These are phyloP conservation scores for Alnus glutinosa DNA, from an alignment of 306 rosid species.

Conservation along the genomic window DNA sequence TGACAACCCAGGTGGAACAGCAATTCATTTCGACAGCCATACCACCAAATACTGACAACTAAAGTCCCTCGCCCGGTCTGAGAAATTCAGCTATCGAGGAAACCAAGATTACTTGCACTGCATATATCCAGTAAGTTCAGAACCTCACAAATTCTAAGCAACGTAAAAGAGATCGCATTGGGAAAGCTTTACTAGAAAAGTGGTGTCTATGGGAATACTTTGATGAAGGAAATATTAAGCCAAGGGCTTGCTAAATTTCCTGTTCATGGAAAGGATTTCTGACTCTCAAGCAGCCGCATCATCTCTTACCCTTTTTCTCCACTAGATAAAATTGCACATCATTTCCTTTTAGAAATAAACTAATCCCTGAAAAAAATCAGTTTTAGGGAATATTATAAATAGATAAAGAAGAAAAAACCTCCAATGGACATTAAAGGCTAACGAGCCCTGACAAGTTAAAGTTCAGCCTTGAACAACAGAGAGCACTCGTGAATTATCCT, in stretches of 20 bases:
- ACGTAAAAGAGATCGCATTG: background rate
- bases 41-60: background rate
- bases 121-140: background rate
- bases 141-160: background rate
- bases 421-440: constrained; percentile 1
- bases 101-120: background rate
- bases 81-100: background rate
- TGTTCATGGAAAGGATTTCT: background rate
- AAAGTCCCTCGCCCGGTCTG: background rate
- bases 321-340: background rate
- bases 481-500: background rate
- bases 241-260: background rate
- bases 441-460: background rate
- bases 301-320: background rate
- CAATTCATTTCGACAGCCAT: background rate
- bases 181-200: background rate
- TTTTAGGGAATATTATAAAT: background rate
- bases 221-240: background rate
- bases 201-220: background rate
- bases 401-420: background rate
- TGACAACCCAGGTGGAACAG: background rate
- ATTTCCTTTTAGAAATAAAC: background rate
- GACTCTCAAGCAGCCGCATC: background rate
- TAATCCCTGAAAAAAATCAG: background rate
- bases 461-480: background rate